Evolutionary conservation across 768 basidiomycete genomes (phyloP).

Genomic region (Lentinus brumalis): DNA sequence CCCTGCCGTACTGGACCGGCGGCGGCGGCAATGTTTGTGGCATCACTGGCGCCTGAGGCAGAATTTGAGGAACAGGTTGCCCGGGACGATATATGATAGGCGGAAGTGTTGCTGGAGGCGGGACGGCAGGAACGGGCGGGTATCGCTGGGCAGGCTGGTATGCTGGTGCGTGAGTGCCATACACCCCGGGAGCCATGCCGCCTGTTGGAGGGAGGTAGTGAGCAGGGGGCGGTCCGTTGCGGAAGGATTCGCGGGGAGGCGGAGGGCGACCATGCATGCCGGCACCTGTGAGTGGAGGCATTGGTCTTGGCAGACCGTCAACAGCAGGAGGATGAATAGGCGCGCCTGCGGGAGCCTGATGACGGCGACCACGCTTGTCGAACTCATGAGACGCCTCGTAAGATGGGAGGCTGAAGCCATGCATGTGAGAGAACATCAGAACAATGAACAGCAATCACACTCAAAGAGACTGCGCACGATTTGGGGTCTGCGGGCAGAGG

Average conservation of each 20-base stretch:
- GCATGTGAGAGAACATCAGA: background rate
- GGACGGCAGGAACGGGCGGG: background rate
- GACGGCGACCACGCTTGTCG: slow-evolving; percentile 69
- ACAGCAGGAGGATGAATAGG: slow-evolving; percentile 21
- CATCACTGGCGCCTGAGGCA: slow-evolving; percentile 4
- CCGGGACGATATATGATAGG: slow-evolving; percentile 26
- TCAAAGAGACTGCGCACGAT: slow-evolving; percentile 47
- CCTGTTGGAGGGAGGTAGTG: slow-evolving; percentile 14
- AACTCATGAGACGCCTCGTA: slow-evolving; percentile 88
- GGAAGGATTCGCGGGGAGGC: slow-evolving; percentile 39
- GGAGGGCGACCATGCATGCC: slow-evolving; percentile 33
- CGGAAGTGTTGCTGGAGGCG: slow-evolving; percentile 18
- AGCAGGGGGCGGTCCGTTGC: slow-evolving; percentile 29
- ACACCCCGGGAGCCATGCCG: slow-evolving; percentile 11
- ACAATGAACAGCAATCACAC: background rate
- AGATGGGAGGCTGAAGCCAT: slow-evolving; percentile 55
- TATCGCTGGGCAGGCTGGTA: slow-evolving; percentile 5
- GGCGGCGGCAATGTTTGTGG: slow-evolving; percentile 13
- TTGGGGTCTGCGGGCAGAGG: slow-evolving; percentile 87
- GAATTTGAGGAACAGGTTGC: slow-evolving; percentile 19
- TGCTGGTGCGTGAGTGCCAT: slow-evolving; percentile 11
- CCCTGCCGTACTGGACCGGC: slow-evolving; percentile 7
- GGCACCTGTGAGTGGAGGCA: slow-evolving; percentile 26
- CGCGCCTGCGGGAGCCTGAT: slow-evolving; percentile 30
- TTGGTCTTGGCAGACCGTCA: slow-evolving; percentile 23